These are phyloP conservation scores for Lactarius deliciosus DNA, from an alignment of 768 basidiomycete genomes.

Conservation along the genomic window DNA sequence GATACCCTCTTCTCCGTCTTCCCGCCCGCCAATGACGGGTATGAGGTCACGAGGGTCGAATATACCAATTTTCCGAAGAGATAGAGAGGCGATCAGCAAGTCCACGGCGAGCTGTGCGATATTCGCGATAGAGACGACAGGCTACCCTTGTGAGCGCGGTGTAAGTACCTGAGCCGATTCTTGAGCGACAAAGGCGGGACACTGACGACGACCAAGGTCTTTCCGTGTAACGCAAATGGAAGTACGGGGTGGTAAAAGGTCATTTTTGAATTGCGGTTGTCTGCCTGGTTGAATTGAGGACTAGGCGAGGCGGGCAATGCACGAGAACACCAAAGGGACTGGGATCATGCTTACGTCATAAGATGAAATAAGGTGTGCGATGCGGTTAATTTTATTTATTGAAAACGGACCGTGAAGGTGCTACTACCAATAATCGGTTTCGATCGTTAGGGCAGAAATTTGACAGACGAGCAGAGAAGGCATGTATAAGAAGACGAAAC, in stretches of 20 bases:
- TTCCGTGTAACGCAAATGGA: conserved; percentile 14
- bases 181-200: neutral
- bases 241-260: conserved; percentile 22
- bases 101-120: conserved; percentile 78
- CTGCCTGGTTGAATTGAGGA: neutral
- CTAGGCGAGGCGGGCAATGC: neutral
- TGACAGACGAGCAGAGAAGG: too few relatives aligned
- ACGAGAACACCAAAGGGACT: neutral
- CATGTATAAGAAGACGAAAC: too few relatives aligned
- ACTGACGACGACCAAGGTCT: conserved; percentile 24
- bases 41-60: conserved; percentile 63
- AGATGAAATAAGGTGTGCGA: too few relatives aligned
- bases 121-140: conserved; percentile 79
- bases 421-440: too few relatives aligned
- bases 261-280: conserved; percentile 4
- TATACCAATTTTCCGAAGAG: conserved; percentile 57
- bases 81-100: conserved; percentile 66
- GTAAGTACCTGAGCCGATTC: conserved; percentile 1
- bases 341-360: too few relatives aligned
- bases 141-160: conserved; percentile 40
- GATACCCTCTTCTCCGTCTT: conserved; percentile 57
- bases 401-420: too few relatives aligned
- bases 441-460: too few relatives aligned
- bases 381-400: too few relatives aligned
- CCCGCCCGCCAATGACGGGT: conserved; percentile 72